Conservation (phyloP, 2,329 filamentous ascomycete genomes). For the Juglanconis sp. region DNA sequence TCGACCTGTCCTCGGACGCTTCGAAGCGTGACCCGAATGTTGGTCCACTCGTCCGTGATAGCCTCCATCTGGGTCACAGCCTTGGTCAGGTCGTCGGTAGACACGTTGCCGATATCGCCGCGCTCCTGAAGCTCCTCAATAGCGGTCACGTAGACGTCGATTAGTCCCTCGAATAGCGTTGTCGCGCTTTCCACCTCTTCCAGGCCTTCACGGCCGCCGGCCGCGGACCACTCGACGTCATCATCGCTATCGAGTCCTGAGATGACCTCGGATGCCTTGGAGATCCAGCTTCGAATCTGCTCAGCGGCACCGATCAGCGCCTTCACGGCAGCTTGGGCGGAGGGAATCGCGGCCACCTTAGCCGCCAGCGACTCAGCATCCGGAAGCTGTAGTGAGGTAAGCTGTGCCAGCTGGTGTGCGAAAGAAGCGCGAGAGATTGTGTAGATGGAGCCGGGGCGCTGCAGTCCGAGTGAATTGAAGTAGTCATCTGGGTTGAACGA, state of each 20-base stretch:
- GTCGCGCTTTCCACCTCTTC: conserved; percentile 74
- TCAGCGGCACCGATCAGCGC: conserved; percentile 84
- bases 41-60: conserved; percentile 79
- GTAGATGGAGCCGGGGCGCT: conserved; percentile 82
- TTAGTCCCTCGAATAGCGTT: conserved; percentile 78
- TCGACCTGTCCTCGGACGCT: conserved; percentile 88
- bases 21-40: conserved; percentile 73
- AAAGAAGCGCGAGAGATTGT: conserved; percentile 91
- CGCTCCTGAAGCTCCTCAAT: conserved; percentile 87
- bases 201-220: conserved; percentile 77
- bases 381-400: conserved; percentile 86
- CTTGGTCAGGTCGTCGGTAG: conserved; percentile 65
- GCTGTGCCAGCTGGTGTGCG: conserved; percentile 84
- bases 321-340: conserved; percentile 76
- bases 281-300: conserved; percentile 91
- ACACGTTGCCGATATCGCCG: conserved; percentile 69
- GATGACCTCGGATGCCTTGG: conserved; percentile 86
- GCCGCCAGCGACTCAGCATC: conserved; percentile 79
- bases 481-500: conserved; percentile 53
- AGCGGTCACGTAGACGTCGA: conserved; percentile 89
- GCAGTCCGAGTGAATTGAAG: conserved; percentile 64
- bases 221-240: conserved; percentile 95
- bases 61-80: conserved; percentile 87
- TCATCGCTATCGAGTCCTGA: conserved; percentile 89
- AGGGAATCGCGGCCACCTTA: conserved; percentile 80